These are phyloP conservation scores for Russula lepida DNA, from an alignment of 768 basidiomycete genomes.

Conservation along the genomic window DNA sequence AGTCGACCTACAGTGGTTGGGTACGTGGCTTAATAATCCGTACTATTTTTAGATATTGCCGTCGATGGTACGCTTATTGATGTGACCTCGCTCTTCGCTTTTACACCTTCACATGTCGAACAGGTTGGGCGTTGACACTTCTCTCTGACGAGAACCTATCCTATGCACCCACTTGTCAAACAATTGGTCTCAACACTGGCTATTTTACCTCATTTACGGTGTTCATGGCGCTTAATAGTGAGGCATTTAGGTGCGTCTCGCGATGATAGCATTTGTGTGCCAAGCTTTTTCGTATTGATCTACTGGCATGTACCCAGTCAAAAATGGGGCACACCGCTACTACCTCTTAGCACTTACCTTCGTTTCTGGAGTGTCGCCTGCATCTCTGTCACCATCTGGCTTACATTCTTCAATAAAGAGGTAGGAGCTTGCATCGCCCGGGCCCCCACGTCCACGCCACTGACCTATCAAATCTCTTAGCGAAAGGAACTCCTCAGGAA, in stretches of 20 bases:
- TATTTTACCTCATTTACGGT: constrained; percentile 96
- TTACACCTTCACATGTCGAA: constrained; percentile 26
- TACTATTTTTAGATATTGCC: constrained; percentile 66
- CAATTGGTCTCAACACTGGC: constrained; percentile 92
- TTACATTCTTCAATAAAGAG: constrained; percentile 84
- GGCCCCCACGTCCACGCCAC: not conserved
- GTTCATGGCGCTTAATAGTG: constrained; percentile 92
- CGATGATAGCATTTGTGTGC: not conserved
- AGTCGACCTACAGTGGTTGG: not conserved
- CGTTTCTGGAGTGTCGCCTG: constrained; percentile 81
- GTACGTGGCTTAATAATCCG: constrained; percentile 16
- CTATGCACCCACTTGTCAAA: constrained; percentile 97
- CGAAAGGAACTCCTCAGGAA: constrained; percentile 66
- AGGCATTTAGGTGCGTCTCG: constrained; percentile 64
- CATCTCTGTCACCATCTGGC: constrained; percentile 79
- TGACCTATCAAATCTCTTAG: constrained; percentile 30
- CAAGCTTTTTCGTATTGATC: not conserved
- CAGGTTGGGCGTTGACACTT: constrained; percentile 73
- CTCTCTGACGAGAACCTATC: constrained; percentile 91
- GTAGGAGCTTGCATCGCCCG: constrained; percentile 33
- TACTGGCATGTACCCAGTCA: constrained; percentile 33
- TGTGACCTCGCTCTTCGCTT: constrained; percentile 31
- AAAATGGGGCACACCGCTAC: constrained; percentile 69
- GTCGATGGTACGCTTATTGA: constrained; percentile 68
- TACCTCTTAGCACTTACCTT: constrained; percentile 72